Base-by-base conservation (phyloP, 1,284 basidiomycete genomes). In the Somion occarium region DNA sequence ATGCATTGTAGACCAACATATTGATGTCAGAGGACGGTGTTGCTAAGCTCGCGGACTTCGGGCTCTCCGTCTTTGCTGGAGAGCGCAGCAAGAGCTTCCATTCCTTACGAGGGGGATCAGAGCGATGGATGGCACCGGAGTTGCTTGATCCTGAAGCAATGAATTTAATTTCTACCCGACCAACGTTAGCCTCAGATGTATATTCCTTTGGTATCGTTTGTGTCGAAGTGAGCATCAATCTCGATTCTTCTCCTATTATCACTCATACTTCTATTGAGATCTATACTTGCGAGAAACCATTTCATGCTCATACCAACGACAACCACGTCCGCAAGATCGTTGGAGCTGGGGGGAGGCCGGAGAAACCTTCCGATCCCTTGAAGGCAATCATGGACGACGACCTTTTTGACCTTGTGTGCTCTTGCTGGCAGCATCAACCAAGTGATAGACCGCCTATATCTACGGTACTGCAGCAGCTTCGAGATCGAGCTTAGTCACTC, bases 191-290 rank as follows among this genome's bases (percentile, higher is more conserved):
- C 11, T 34, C 25, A 24, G 46, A 48, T 24, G 22, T 48, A 3
- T 48, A 48, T 24, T 48, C 46, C n/a, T 48, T 48, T 22, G 46
- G 5, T 5, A 38, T 38, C 3, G 38, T 48, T 23, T 48, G 46
- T 27, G n/a, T 38, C 11, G 46, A 48, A 37, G 46, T 48, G 18
- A 34, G 7, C 15, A 34, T 34, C 30, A 15, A 7, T 34, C 7
- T 5, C 7, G 18, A n/a, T 44, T 23, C 12, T 15, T 22, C 24
- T 24, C 43, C 22, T 44, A 4, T 25, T 34, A 34, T 34, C 30
- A 7, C 7, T 7, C 30, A 15, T 7, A 7, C 7, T 34, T 7
- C 30, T 34, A 7, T 15, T 7, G 7, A 34, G 30, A 34, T 34
- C 7, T 34, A 34, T 15, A 15, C 30, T 34, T 7, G 30, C 15